Evolutionary conservation across 2,329 filamentous ascomycete species (phyloP).

Genomic region (Beauveria caledonica): DNA sequence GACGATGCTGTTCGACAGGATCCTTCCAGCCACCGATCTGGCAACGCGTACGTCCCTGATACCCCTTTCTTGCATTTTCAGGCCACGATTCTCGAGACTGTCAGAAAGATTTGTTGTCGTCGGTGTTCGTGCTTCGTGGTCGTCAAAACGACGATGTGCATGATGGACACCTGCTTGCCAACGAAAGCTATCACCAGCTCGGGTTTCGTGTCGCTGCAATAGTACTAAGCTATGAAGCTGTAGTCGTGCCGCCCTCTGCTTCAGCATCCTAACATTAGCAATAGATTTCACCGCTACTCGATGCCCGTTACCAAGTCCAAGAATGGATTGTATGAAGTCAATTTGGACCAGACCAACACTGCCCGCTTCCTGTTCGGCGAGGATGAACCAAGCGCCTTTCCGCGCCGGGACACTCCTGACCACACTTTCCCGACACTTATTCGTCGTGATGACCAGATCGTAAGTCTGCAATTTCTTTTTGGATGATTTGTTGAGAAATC

Average conservation of each 20-base stretch:
- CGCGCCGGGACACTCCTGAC: slow-evolving; percentile 53
- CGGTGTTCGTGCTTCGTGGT: neutral
- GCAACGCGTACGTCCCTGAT: slow-evolving; percentile 62
- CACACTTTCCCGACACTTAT: slow-evolving; percentile 83
- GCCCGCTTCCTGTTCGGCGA: slow-evolving; percentile 80
- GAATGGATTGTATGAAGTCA: slow-evolving; percentile 57
- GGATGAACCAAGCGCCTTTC: slow-evolving; percentile 51
- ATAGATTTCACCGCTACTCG: slow-evolving; percentile 80
- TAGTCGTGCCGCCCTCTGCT: neutral
- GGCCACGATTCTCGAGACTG: neutral
- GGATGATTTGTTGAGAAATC: neutral
- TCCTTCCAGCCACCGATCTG: slow-evolving; percentile 63
- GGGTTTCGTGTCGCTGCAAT: neutral
- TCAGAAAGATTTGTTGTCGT: neutral
- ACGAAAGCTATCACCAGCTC: neutral
- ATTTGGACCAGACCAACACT: slow-evolving; percentile 76
- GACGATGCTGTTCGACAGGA: slow-evolving; percentile 63
- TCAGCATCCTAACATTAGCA: slow-evolving; percentile 12
- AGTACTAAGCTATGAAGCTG: neutral
- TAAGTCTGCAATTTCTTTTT: slow-evolving; percentile 28
- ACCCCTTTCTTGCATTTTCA: neutral
- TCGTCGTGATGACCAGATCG: slow-evolving; percentile 51
- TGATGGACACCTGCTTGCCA: neutral
- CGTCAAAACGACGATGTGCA: neutral
- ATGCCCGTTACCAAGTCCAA: slow-evolving; percentile 77